Percentiles rank a stretch among this genome's conserved stretches.
phyloP scores from a whole-genome alignment of 495 filamentous ascomycete genomes.

The Lepraria neglecta region DNA sequence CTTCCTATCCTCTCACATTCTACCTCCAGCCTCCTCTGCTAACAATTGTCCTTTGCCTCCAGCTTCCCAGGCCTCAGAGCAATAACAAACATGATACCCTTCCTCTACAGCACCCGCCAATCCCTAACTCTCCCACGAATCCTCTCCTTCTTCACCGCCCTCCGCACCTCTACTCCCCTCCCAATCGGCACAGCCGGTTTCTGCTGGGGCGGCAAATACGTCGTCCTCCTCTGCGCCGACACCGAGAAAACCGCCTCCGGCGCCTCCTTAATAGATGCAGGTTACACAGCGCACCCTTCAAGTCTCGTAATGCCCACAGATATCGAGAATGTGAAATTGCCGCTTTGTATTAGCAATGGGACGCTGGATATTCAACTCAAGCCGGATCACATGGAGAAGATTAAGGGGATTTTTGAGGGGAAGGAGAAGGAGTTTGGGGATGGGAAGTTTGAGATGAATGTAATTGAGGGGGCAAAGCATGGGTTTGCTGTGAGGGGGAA shows the following conservation, averaged over 20 bases:
- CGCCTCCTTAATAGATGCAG: conserved; percentile 43
- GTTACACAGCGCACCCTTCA: conserved; percentile 51
- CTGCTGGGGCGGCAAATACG: conserved; percentile 54
- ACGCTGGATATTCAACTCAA: conserved; percentile 46
- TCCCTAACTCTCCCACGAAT: conserved; percentile 40
- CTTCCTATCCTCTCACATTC: neutral
- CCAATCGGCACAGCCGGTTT: conserved; percentile 49
- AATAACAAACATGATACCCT: conserved; percentile 31
- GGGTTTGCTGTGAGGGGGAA: conserved; percentile 55
- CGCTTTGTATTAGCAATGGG: conserved; percentile 51
- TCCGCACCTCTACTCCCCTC: conserved; percentile 34
- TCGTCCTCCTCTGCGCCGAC: conserved; percentile 38
- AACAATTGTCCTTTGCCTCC: neutral
- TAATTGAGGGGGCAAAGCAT: conserved; percentile 52
- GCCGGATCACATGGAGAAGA: conserved; percentile 34
- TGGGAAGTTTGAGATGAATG: conserved; percentile 32
- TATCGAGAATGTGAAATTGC: conserved; percentile 45
- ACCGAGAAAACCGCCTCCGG: conserved; percentile 23
- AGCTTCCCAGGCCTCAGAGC: conserved; percentile 26
- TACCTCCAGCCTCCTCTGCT: neutral
- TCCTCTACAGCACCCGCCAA: conserved; percentile 34
- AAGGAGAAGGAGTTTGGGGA: conserved; percentile 31
- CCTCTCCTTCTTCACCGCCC: conserved; percentile 39
- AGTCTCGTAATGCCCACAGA: conserved; percentile 48
- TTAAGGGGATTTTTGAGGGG: conserved; percentile 39